A percentile compares a stretch with the other conserved stretches of the same genome.
These are phyloP conservation scores for Vitis hybrid DNA, from an alignment of 177 flowering plant genomes.

Conservation along the genomic window DNA sequence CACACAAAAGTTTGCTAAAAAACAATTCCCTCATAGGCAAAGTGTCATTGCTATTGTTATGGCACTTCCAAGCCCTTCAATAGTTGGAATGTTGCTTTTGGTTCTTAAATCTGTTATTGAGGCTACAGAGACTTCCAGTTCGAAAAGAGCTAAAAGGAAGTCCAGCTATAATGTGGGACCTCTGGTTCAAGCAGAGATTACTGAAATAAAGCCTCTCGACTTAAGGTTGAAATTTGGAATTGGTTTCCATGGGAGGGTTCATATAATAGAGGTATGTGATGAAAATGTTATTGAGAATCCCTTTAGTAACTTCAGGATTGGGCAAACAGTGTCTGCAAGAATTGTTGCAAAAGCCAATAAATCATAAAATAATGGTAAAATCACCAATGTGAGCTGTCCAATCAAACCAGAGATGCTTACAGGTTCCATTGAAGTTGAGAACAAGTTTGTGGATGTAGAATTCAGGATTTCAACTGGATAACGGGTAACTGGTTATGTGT, in stretches of 20 bases:
- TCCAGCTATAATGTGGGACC: slow-evolving; percentile 68
- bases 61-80: slow-evolving; percentile 59
- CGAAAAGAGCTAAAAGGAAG: slow-evolving; percentile 63
- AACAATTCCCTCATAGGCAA: slow-evolving; percentile 61
- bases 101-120: slow-evolving; percentile 60
- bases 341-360: slow-evolving; percentile 50
- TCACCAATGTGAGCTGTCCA: slow-evolving; percentile 69
- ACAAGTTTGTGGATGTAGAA: too few relatives aligned
- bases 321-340: slow-evolving; percentile 71
- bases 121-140: slow-evolving; percentile 51
- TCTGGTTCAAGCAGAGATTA: slow-evolving; percentile 86
- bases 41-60: slow-evolving; percentile 75
- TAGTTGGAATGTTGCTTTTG: too few relatives aligned
- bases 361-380: slow-evolving; percentile 29
- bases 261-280: slow-evolving; percentile 87
- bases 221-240: slow-evolving; percentile 77
- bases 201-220: slow-evolving; percentile 71
- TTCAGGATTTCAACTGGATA: too few relatives aligned
- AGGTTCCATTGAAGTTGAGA: too few relatives aligned
- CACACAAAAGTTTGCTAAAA: slow-evolving; percentile 64
- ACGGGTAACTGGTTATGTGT: too few relatives aligned
- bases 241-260: slow-evolving; percentile 70
- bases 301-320: slow-evolving; percentile 60
- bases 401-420: slow-evolving; percentile 38
- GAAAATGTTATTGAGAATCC: slow-evolving; percentile 49